phyloP scores from a whole-genome alignment of 805 yeast species.

The Wickerhamomyces sydowiorum region DNA sequence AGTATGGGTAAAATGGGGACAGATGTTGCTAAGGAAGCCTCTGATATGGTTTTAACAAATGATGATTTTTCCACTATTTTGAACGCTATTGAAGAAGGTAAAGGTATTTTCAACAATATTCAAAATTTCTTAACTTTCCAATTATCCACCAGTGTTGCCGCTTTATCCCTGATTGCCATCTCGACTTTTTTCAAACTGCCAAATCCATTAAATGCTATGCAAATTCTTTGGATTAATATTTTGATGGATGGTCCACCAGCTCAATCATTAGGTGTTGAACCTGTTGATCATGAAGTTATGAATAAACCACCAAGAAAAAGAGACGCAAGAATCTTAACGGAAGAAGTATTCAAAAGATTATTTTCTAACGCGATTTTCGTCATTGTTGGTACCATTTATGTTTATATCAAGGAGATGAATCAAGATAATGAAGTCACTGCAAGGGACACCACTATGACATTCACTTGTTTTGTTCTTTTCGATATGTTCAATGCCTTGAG shows the following conservation, averaged over 20 bases:
- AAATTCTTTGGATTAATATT: slow-evolving; percentile 94
- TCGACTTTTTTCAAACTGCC: slow-evolving; percentile 85
- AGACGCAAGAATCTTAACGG: slow-evolving; percentile 76
- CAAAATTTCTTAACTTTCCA: slow-evolving; percentile 95
- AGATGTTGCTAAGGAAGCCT: slow-evolving; percentile 97
- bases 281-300: slow-evolving; percentile 95
- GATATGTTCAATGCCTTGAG: slow-evolving; percentile 97
- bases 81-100: slow-evolving; percentile 94
- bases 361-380: slow-evolving; percentile 65
- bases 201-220: slow-evolving; percentile 96
- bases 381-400: slow-evolving; percentile 86
- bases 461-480: slow-evolving; percentile 91
- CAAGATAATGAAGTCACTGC: slow-evolving; percentile 74
- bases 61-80: slow-evolving; percentile 94
- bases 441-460: slow-evolving; percentile 98
- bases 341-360: slow-evolving; percentile 62
- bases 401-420: slow-evolving; percentile 81
- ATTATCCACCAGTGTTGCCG: slow-evolving; percentile 93
- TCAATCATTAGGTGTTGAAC: slow-evolving; percentile 94
- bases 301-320: slow-evolving; percentile 92
- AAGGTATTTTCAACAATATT: slow-evolving; percentile 93
- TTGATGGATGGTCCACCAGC: slow-evolving; percentile 99
- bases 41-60: slow-evolving; percentile 95
- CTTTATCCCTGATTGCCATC: slow-evolving; percentile 81
- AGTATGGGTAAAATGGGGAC: slow-evolving; percentile 94